phyloP scores from a whole-genome alignment of 305 asterid genomes.

The Fraxinus sp. region DNA sequence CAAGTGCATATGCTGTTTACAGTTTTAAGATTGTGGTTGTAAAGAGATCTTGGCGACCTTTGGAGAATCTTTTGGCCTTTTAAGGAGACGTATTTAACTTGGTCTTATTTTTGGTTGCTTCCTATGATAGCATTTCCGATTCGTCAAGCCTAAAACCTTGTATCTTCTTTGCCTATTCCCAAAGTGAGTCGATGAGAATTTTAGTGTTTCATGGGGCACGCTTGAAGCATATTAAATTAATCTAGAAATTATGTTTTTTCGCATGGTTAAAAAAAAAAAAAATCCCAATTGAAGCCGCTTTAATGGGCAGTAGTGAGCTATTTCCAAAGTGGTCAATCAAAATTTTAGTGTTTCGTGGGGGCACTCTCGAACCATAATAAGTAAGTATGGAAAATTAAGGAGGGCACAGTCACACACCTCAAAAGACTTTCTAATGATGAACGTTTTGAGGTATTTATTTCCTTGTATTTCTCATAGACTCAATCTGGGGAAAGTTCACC shows the following conservation, averaged over 20 bases:
- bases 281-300: neutral
- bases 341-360: neutral
- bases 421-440: neutral
- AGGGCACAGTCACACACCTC: neutral
- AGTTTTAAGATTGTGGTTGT: neutral
- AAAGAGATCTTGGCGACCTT: neutral
- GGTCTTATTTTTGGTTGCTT: neutral
- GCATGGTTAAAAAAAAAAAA: neutral
- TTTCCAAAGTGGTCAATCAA: neutral
- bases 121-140: neutral
- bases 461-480: neutral
- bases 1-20: neutral
- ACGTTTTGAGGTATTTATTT: neutral
- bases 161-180: neutral
- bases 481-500: neutral
- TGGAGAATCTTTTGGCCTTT: neutral
- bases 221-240: neutral
- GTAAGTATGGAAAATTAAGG: neutral
- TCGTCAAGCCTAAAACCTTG: neutral
- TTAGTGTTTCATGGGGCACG: neutral
- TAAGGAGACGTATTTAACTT: neutral
- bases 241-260: neutral
- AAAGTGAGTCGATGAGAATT: neutral
- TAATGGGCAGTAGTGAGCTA: neutral
- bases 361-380: neutral